A percentile compares a stretch with the other conserved stretches of the same genome.
Conservation (phyloP, 2,329 filamentous ascomycete species). For the Curvularia verruculosa region DNA sequence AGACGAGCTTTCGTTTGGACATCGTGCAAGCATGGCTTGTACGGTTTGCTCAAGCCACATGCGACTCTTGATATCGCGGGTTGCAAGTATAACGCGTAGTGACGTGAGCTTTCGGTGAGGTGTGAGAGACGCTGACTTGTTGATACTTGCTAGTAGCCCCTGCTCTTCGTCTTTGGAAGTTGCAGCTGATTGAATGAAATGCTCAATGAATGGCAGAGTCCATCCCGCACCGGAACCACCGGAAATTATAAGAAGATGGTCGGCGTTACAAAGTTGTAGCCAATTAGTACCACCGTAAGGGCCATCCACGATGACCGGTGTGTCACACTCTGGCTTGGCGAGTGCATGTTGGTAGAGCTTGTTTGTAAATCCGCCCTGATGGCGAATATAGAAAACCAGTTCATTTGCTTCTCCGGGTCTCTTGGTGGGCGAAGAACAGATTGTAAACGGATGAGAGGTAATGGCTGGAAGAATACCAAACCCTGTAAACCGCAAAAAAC, state of each 20-base stretch:
- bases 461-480: conserved; percentile 51
- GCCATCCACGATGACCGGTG: conserved; percentile 62
- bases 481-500: conserved; percentile 61
- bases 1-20: conserved; percentile 14
- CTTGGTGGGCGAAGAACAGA: conserved; percentile 55
- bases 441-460: conserved; percentile 62
- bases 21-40: conserved; percentile 33
- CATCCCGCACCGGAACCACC: conserved; percentile 65
- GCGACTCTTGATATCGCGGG: conserved; percentile 43
- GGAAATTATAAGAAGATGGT: conserved; percentile 57
- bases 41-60: conserved; percentile 48
- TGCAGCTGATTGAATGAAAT: conserved; percentile 17
- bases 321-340: conserved; percentile 25
- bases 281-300: conserved; percentile 62
- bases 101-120: conserved; percentile 6
- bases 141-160: not conserved
- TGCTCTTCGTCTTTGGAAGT: not conserved
- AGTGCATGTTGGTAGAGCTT: conserved; percentile 39
- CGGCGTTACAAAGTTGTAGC: conserved; percentile 36
- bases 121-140: not conserved
- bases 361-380: conserved; percentile 58
- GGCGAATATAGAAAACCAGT: conserved; percentile 61
- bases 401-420: conserved; percentile 28
- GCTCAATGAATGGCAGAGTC: conserved; percentile 57
- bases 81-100: conserved; percentile 45